Base-by-base conservation (phyloP, 1,139 yeast species). In the Torulaspora pretoriensis region DNA sequence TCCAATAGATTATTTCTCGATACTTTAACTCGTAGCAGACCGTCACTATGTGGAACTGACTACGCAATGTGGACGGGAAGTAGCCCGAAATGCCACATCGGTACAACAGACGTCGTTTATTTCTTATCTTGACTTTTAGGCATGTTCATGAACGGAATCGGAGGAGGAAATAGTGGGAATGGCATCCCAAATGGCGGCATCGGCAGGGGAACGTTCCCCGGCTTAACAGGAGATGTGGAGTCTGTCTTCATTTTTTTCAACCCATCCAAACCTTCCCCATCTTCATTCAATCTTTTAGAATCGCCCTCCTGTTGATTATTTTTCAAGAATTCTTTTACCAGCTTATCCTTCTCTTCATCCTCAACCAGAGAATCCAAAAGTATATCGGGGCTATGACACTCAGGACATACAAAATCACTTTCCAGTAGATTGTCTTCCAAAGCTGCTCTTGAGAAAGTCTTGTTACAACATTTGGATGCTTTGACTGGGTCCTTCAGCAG, bases 321-420 rank as follows among this genome's bases (percentile, higher is more conserved):
- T 40, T 74, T 72, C 8, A 80, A 57, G 53, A 78, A 85, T 29
- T 73, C 72, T 32, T 73, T 65, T 26, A 88, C 72, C 46, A 76
- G 72, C 37, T 69, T 65, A 50, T 78, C 79, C 63, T 80, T 71
- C 19, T 76, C 84, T 39, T 72, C 71, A 60, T 87, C 88, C 1
- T 75, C 72, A 6, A 72, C 71, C 48, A 90, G 71, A 9, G 82
- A 75, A 65, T 92, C 97, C 41, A 92, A 72, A 52, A 80, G 80
- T 1, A 87, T 74, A 51, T 88, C 96, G 25, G 78, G 81, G 13
- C 75, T 74, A 7, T 75, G 78, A 69, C 98, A 92, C 51, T 81
- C 82, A 8, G 97, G 97, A 67, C 98, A 92, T 38, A 79, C 80
- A 68, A 92, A 92, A 61, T 92, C 97, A 46, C 80, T 78, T 34